Conservation (phyloP, 1,284 basidiomycete species). For the Boletus sp. region DNA sequence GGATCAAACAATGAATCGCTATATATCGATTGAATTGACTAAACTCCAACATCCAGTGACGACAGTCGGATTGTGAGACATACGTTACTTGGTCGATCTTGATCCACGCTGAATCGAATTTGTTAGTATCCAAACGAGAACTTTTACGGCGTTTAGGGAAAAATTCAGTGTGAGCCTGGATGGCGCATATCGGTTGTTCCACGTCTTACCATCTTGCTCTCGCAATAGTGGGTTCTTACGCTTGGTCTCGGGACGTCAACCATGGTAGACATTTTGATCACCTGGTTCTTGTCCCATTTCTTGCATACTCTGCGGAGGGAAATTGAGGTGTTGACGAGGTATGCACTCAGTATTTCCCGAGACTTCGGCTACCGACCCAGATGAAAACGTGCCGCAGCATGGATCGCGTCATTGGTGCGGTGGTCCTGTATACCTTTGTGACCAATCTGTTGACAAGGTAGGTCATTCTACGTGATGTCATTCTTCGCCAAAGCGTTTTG, state of each 20-base stretch:
- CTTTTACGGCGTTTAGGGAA: constrained; percentile 23
- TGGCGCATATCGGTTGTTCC: neutral
- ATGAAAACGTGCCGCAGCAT: constrained; percentile 32
- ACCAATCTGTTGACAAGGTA: constrained; percentile 50
- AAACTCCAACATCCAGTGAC: constrained; percentile 26
- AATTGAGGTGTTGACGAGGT: constrained; percentile 31
- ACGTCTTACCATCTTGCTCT: neutral
- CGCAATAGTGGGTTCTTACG: constrained; percentile 47
- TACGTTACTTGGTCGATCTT: neutral
- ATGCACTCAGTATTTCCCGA: neutral
- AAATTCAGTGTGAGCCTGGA: constrained; percentile 22
- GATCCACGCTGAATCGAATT: neutral
- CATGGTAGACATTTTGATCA: constrained; percentile 46
- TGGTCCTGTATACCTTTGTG: constrained; percentile 52
- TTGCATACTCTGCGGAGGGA: constrained; percentile 38
- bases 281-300: constrained; percentile 42
- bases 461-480: neutral
- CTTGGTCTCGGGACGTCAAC: constrained; percentile 45
- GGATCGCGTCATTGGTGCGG: constrained; percentile 43
- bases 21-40: neutral
- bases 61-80: constrained; percentile 38
- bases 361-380: neutral
- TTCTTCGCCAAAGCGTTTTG: neutral
- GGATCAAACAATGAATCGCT: neutral
- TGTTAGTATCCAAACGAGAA: constrained; percentile 26